Percentiles rank a stretch among this genome's conserved stretches.
These are phyloP conservation scores for Fusarium metavorans DNA, from an alignment of 2,329 filamentous ascomycete genomes.

Conservation along the genomic window DNA sequence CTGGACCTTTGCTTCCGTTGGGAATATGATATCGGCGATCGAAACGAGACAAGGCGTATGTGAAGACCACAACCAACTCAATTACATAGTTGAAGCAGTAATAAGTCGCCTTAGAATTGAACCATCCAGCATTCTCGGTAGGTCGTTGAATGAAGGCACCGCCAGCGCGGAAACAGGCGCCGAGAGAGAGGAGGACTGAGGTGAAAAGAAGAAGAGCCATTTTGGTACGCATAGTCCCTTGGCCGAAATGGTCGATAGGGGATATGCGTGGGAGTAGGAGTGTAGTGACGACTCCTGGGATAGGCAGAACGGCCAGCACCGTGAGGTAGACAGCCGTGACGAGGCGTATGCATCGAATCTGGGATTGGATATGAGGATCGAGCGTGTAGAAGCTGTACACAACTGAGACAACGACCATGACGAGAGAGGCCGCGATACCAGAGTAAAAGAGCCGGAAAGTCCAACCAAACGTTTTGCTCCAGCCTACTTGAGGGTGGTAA, in stretches of 20 bases:
- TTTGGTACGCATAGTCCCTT: not conserved
- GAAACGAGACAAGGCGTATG: not conserved
- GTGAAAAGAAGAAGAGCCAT: not conserved
- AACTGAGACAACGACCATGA: not conserved
- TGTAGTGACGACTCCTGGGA: not conserved
- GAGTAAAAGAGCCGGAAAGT: not conserved
- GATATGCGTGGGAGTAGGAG: not conserved
- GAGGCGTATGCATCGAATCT: not conserved
- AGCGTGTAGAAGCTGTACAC: not conserved
- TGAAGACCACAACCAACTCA: not conserved
- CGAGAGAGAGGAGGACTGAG: not conserved
- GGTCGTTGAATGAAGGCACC: not conserved
- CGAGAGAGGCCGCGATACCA: not conserved
- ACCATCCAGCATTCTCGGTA: not conserved
- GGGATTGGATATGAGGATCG: not conserved
- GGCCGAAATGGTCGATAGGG: not conserved
- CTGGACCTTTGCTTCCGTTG: not conserved
- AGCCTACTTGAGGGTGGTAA: not conserved
- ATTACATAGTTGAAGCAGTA: not conserved
- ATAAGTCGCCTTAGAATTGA: not conserved
- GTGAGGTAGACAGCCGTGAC: not conserved
- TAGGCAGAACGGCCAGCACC: not conserved
- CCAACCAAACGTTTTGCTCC: not conserved
- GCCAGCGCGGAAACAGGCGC: not conserved
- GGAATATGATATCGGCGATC: not conserved